Base-by-base conservation (phyloP, 306 rosid species). In the Rosa multiflora region DNA sequence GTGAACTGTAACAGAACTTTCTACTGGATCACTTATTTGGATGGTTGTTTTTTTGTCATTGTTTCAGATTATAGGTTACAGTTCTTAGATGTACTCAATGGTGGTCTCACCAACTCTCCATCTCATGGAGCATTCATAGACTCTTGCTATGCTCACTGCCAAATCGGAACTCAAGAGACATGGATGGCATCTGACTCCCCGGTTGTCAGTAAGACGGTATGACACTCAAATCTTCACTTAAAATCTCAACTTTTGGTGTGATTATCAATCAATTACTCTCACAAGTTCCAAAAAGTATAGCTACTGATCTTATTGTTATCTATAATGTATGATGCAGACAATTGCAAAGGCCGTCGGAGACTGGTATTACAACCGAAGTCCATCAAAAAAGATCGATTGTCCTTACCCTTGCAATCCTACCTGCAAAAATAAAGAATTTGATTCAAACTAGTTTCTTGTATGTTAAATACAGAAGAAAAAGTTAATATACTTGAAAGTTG, bases 351-450 rank as follows among this genome's bases (percentile, higher is more conserved):
- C 97, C 15, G 93, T 93, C 59, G 97, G 90, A 80, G 95, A 91
- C 72, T 93, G 98, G 98, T 93, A 52, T 79, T 86, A 72, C 69
- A 94, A 90, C 46, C 67, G 93, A 77, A 83, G 70, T 37, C 78
- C 86, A 8, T 91, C 90, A 82, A 86, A 86, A 78, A 84, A 78
- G 86, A 87, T 91, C 20, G 97, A 93, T 79, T 93, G 98, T 26
- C 80, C 93, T 64, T 91, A 87, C 84, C 98, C 98, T 64, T 93
- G 97, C 92, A 93, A 93, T 58, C 98, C 98, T 29, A 91, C 89
- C 42, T 93, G 97, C 86, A 90, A 78, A 70, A 86, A 87, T 87
- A 87, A 85, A 9, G 77, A 86, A 66, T 79, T 88, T 6, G 86
- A 79, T n/a, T 66, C 91, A 2, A 64, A 21, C 43, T 73, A 55